Conservation (phyloP, 1,284 basidiomycete genomes). For the Clitocybe nebularis region DNA sequence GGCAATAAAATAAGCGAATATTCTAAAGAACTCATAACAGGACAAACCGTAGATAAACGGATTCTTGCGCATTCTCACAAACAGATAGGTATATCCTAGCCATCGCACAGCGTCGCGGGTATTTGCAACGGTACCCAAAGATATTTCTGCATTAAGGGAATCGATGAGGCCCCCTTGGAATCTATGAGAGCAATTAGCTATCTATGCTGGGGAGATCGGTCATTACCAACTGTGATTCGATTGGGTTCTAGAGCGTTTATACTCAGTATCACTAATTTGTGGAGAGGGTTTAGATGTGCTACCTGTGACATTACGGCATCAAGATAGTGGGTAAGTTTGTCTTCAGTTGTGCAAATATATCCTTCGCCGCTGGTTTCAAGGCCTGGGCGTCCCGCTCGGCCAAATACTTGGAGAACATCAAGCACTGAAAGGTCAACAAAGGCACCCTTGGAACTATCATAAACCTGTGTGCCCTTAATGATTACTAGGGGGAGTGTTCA, state of each 20-base stretch:
- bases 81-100: conserved; percentile 97
- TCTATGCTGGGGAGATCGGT: neutral
- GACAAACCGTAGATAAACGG: conserved; percentile 83
- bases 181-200: conserved; percentile 34
- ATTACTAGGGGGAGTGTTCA: conserved; percentile 52
- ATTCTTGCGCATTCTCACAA: conserved; percentile 93
- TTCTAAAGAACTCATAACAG: neutral
- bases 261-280: conserved; percentile 4
- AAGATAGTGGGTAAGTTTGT: conserved; percentile 92
- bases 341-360: conserved; percentile 92
- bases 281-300: conserved; percentile 17
- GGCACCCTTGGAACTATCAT: conserved; percentile 83
- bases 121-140: conserved; percentile 91
- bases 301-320: conserved; percentile 87
- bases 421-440: conserved; percentile 94
- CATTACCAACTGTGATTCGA: conserved; percentile 86
- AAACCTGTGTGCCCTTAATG: conserved; percentile 98
- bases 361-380: conserved; percentile 95
- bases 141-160: conserved; percentile 92
- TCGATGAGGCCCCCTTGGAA: conserved; percentile 89
- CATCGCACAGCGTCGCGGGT: conserved; percentile 88
- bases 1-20: neutral
- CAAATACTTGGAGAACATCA: conserved; percentile 97
- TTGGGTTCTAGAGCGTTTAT: conserved; percentile 63
- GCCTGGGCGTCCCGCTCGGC: conserved; percentile 95